Evolutionary conservation across 1,284 basidiomycete species (phyloP).

Genomic region (Boletus subluridellus): DNA sequence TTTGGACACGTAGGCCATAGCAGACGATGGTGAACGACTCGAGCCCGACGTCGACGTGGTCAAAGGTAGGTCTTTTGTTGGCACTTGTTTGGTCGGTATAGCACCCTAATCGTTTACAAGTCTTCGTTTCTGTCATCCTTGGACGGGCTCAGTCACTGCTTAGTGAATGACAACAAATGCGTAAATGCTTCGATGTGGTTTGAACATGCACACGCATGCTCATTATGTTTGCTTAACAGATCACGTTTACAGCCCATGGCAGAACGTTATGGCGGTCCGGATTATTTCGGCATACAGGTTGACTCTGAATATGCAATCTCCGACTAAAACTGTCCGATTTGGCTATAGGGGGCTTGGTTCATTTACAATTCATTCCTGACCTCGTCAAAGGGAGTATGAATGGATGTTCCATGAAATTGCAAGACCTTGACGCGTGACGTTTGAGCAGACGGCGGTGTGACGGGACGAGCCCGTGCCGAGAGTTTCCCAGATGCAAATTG

Average conservation of each 20-base stretch:
- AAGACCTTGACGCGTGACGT: too few relatives aligned
- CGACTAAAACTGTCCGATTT: background rate
- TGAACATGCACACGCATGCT: background rate
- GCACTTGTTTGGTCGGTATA: constrained; percentile 26
- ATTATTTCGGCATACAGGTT: background rate
- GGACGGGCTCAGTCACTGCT: background rate
- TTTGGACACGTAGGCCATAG: constrained; percentile 79
- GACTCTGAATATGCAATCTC: background rate
- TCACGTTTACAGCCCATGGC: background rate
- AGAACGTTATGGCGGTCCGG: background rate
- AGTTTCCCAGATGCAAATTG: background rate
- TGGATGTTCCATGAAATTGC: background rate
- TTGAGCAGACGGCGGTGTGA: background rate
- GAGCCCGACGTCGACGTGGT: constrained; percentile 18
- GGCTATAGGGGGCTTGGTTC: background rate
- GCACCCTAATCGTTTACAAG: too few relatives aligned
- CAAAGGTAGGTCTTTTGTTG: constrained; percentile 20
- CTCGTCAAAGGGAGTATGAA: background rate
- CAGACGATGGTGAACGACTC: constrained; percentile 37
- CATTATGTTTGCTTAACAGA: background rate
- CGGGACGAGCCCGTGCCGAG: background rate
- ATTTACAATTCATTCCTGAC: background rate
- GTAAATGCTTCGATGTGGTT: background rate
- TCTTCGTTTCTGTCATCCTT: background rate
- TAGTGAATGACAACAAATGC: background rate